Evolutionary conservation across 2,329 filamentous ascomycete species (phyloP).

Genomic region (Ramichloridium luteum): DNA sequence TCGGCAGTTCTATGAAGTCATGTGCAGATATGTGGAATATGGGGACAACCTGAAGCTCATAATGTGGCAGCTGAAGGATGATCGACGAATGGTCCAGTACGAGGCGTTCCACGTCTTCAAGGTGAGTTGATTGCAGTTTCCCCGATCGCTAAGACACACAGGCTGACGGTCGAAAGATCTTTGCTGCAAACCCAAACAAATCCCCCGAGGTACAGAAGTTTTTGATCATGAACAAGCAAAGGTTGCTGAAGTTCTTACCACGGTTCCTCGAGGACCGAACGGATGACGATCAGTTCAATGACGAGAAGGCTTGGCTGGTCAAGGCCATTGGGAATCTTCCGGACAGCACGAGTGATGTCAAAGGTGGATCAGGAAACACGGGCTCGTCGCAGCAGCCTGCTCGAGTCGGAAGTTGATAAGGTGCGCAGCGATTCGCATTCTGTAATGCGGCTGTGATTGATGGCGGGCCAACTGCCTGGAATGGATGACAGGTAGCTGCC

Average conservation of each 20-base stretch:
- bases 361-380: no score
- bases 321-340: conserved; percentile 58
- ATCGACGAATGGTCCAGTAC: conserved; percentile 98
- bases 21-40: conserved; percentile 92
- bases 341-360: conserved; percentile 22
- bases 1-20: conserved; percentile 91
- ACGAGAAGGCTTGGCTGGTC: conserved; percentile 93
- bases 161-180: conserved; percentile 48
- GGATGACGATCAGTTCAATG: conserved; percentile 96
- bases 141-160: no score
- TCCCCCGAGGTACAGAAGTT: conserved; percentile 93
- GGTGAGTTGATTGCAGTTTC: no score
- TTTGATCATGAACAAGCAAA: conserved; percentile 88
- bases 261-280: conserved; percentile 89
- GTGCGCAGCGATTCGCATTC: no score
- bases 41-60: conserved; percentile 95
- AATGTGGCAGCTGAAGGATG: conserved; percentile 93
- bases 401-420: no score
- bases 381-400: no score
- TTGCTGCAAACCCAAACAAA: conserved; percentile 97
- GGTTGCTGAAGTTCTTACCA: conserved; percentile 75
- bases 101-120: conserved; percentile 99
- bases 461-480: no score
- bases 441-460: no score
- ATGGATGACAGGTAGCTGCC: no score